Evolutionary conservation across 2,329 filamentous ascomycete species (phyloP), one percentile per base, ranked within the genome.

Genomic region (Diaporthe destruens): DNA sequence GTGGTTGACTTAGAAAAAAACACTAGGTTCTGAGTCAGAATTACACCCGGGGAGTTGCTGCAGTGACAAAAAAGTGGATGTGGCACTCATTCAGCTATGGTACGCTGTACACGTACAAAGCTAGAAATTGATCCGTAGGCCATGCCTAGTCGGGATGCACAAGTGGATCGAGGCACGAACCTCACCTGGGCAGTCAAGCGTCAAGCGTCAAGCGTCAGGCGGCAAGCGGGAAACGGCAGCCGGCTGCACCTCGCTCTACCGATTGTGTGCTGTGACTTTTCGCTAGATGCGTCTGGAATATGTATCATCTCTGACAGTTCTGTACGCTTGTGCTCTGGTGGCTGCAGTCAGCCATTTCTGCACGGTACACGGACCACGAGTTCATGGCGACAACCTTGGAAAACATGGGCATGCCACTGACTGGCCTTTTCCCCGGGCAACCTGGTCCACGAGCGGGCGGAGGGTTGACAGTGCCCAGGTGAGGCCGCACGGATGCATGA

Each of bases 281-380:
- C 59, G 18, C 5, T 16, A 16, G 7, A 36, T 51, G 44, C 44
- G 14, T 34, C 32, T n/a, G n/a, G 14, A 20, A 12, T 47, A 29
- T 39, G n/a, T 34, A 4, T 9, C 14, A 34, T 49, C n/a, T 29
- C 14, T 14, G 23, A 25, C 25, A 32, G 32, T 34, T 23, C 47
- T 53, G 7, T 18, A 23, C 7, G 9, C 20, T 14, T 3, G 61
- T 39, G 23, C 34, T 66, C 16, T 23, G 23, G 23, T 53, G 32
- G 16, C 61, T 23, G 61, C 36, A 23, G 44, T 39, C 11, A 36
- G 61, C n/a, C 61, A 39, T 14, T 16, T 49, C 11, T 3, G 6
- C 11, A 5, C 20, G 44, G 61, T 65, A 53, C 61, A 66, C 61
- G 61, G 61, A 66, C 61, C 61, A 66, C 61, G 47, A 20, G 61